Evolutionary conservation across 768 basidiomycete genomes (phyloP).

Genomic region (Phylloporus scabripes): DNA sequence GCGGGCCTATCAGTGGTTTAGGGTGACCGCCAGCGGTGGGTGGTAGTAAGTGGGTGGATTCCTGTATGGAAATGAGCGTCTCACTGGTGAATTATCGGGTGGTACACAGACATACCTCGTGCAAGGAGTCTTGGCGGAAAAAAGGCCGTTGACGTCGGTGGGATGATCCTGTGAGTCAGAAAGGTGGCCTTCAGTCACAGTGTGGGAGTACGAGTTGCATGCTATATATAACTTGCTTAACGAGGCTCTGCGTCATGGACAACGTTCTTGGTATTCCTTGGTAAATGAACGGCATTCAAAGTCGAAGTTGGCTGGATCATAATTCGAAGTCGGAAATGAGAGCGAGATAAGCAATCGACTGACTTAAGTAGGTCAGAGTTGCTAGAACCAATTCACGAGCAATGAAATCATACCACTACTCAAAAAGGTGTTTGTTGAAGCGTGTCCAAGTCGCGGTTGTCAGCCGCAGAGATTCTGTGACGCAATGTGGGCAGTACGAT

Average conservation of each 20-base stretch:
- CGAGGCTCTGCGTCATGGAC: not conserved
- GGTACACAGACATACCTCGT: not conserved
- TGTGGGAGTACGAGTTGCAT: not conserved
- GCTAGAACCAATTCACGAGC: not conserved
- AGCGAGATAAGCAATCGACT: not conserved
- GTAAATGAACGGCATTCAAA: not conserved
- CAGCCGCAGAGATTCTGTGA: constrained; percentile 14
- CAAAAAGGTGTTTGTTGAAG: not conserved
- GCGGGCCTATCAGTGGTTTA: not conserved
- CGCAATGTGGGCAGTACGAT: not conserved
- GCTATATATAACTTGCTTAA: not conserved
- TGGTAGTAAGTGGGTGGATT: not conserved
- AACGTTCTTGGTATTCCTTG: not conserved
- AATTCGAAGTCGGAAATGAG: not conserved
- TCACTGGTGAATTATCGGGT: not conserved
- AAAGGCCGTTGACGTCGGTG: not conserved
- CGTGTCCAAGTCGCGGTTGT: not conserved
- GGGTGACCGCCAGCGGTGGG: not conserved
- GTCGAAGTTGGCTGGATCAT: not conserved
- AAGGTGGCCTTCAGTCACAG: not conserved
- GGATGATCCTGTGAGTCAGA: constrained; percentile 1
- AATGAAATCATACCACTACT: not conserved
- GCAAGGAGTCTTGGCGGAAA: not conserved
- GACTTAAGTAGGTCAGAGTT: not conserved
- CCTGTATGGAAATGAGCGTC: not conserved